Evolutionary conservation across 106 monocot species (phyloP), one percentile per base, ranked within the genome.

Genomic region (Hemerocallis citrina): DNA sequence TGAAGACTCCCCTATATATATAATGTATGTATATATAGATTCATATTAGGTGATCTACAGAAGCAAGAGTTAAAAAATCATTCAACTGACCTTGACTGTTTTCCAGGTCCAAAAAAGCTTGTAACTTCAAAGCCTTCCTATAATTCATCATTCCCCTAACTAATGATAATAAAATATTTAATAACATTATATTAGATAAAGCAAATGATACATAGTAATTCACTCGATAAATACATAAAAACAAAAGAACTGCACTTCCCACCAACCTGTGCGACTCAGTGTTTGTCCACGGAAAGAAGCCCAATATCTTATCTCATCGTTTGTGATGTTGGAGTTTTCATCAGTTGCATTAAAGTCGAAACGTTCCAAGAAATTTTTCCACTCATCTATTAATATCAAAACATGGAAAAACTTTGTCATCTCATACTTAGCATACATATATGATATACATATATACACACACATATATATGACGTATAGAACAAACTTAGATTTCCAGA

Each of bases 131-230:
- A 20, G 81, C 86, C 27, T 78, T 78, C 57, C 65, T 72, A 69
- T 86, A 86, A 54, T 86, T 81, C 86, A 86, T 86, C 86, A 86
- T 86, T 75, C 86, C 86, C 46, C 81, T 78, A 31, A 86, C 86
- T 86, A 48, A 20, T 55, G 42, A 5, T 23, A 4, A 64, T n/a
- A 68, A 38, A 74, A 60, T 27, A 25, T 20, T 48, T 36, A 31
- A 30, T 21, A 10, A 43, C 5, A 30, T 6, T 34, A 27, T 41
- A 34, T 61, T 52, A 50, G 7, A 48, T 45, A 15, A 44, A 20
- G n/a, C 22, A 34, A 3, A 16, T 6, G 11, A 38, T 38, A 38
- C 37, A n/a, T n/a, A n/a, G n/a, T n/a, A n/a, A n/a, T n/a, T n/a
- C n/a, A 37, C 25, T 22, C 25, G 0, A 61, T 7, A 25, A 36